A percentile compares a stretch with the other conserved stretches of the same genome.
These are phyloP conservation scores for Ustilago bromivora DNA, from an alignment of 1,284 basidiomycete species.

Conservation along the genomic window DNA sequence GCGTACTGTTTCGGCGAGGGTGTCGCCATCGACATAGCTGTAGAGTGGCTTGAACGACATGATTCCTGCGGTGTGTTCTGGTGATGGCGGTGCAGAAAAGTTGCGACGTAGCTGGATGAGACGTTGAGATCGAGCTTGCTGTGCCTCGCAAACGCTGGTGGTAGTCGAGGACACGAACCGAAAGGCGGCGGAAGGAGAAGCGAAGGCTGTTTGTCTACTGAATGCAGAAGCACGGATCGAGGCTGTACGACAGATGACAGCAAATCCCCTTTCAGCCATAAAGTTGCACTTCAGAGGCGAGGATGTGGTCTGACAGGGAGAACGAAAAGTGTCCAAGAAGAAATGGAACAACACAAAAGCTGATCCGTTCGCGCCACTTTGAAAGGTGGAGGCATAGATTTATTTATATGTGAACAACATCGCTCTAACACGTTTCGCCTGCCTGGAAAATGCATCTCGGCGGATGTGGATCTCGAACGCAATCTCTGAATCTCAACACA, in stretches of 20 bases:
- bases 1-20: constrained; percentile 50
- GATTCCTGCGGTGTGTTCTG: neutral
- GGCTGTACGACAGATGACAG: neutral
- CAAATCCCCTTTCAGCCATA: constrained; percentile 4
- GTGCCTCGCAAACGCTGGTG: neutral
- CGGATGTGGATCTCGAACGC: constrained; percentile 4
- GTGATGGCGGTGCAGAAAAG: constrained; percentile 15
- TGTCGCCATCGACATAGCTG: constrained; percentile 58
- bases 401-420: neutral
- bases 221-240: neutral
- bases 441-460: neutral
- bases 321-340: neutral
- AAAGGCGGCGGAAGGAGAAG: neutral
- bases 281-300: neutral
- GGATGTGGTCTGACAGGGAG: neutral
- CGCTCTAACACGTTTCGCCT: neutral
- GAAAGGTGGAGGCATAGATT: constrained; percentile 18
- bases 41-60: constrained; percentile 61
- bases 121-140: constrained; percentile 11
- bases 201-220: neutral
- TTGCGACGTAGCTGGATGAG: constrained; percentile 32
- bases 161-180: constrained; percentile 4
- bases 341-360: neutral
- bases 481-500: neutral
- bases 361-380: constrained; percentile 21